phyloP scores from a whole-genome alignment of 768 basidiomycete species.

The Amanita muscaria region DNA sequence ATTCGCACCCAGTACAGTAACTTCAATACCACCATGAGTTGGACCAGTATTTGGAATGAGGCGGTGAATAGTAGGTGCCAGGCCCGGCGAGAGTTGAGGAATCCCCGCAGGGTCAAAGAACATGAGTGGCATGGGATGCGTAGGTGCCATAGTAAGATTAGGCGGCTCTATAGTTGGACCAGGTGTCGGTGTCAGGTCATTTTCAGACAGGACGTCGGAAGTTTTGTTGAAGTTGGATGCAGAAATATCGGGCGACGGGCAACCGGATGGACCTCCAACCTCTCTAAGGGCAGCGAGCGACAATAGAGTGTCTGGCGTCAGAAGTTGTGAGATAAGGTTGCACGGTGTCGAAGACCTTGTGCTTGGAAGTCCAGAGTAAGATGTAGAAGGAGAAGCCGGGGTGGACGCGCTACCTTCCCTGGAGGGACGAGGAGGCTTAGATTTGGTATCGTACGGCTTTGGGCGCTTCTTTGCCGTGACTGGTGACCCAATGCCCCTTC shows the following conservation, averaged over 20 bases:
- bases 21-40: constrained; percentile 88
- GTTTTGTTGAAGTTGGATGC: constrained; percentile 35
- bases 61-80: constrained; percentile 70
- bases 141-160: constrained; percentile 22
- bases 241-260: constrained; percentile 38
- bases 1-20: constrained; percentile 87
- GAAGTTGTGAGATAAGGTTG: constrained; percentile 23
- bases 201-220: constrained; percentile 19
- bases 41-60: constrained; percentile 81
- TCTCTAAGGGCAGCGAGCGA: constrained; percentile 28
- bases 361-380: constrained; percentile 33
- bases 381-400: constrained; percentile 37
- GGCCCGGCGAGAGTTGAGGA: constrained; percentile 37
- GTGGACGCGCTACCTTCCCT: constrained; percentile 51
- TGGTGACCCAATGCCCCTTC: constrained; percentile 30
- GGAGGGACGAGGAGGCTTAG: constrained; percentile 35
- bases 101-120: constrained; percentile 49
- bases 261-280: constrained; percentile 34
- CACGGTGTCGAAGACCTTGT: constrained; percentile 40
- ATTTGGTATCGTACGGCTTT: constrained; percentile 58
- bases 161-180: constrained; percentile 14
- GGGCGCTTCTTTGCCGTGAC: constrained; percentile 44
- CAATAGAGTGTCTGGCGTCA: constrained; percentile 19
- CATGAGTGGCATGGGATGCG: constrained; percentile 47
- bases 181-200: constrained; percentile 13